Evolutionary conservation across 371 early-diverging fungal genomes (phyloP), one percentile per base, ranked within the genome.

Genomic region (Mucor racemosus): DNA sequence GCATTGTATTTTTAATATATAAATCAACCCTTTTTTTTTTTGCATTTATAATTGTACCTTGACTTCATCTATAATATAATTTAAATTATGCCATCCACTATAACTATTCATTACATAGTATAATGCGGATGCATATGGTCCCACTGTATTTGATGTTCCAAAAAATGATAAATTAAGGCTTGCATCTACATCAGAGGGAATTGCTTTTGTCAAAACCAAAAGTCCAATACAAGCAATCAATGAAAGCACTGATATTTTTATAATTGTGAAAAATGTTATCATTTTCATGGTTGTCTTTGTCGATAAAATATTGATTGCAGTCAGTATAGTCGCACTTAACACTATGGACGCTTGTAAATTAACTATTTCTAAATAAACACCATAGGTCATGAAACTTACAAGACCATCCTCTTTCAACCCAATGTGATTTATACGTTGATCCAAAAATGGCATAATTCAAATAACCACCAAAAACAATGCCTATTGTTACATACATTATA

Each of bases 101-200:
- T 78, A 81, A 8, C 74, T 72, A 50, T 74, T 75, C 73, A 78
- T 76, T 0, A 78, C 79, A 73, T 75, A 81, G 48, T 78, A 81
- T 6, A 81, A 17, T 0, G 77, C 81, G 44, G 76, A 75, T 6
- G 81, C 81, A 75, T 81, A 81, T 10, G 81, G 76, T 0, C 69
- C 79, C 39, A 74, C 58, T 4, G 69, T 68, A 21, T 41, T 60
- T 0, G 79, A 64, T 34, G 79, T 76, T 3, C 77, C 75, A 39
- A 72, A 50, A 53, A 81, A 81, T 0, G 81, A 81, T 4, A 81
- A 58, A 48, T 75, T 77, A 0, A 68, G 13, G 4, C 44, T 39
- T 34, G 59, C 66, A 57, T 77, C 73, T 2, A 71, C 73, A 54
- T 77, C 80, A 3, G 77, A 72, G 0, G 76, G 75, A 14, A 80